Evolutionary conservation across 2,329 filamentous ascomycete genomes (phyloP), one percentile per base, ranked within the genome.

Genomic region (Fusarium pseudoanthophilum): DNA sequence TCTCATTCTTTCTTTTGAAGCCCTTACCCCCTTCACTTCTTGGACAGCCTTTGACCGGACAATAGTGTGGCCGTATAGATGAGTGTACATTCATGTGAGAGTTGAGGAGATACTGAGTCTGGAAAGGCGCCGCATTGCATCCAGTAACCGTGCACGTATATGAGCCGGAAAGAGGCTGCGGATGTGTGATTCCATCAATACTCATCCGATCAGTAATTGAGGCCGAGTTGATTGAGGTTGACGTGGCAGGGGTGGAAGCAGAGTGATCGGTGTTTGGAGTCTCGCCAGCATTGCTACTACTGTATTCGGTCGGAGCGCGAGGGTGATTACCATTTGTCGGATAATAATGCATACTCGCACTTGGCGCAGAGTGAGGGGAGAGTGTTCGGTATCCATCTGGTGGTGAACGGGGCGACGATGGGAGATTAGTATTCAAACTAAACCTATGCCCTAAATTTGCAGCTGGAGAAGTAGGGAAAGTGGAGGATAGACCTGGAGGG

Each of bases 11-110:
- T 64, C 91, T 86, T 80, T 92, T 92, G 80, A 93, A 93, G 0
- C 91, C 91, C 73, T 90, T 91, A 8, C 91, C 91, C 4, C 88
- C 87, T 78, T 91, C 88, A 55, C 87, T 88, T 57, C 90, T 86
- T n/a, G 89, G 84, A 75, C 91, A 92, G 1, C 87, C 89, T 55
- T 85, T 84, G 2, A 92, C 89, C 0, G 88, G 85, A 71, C 91
- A 92, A 72, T 92, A 92, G 77, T 92, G 90, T 13, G 91, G 91
- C 36, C 91, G 85, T 28, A 85, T 87, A 5, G 88, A 89, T 4
- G 90, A 92, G 80, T 92, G 91, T 8, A 92, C 91, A 72, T 92
- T 92, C 59, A 91, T 90, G 78, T 95, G 93, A 2, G 93, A 95
- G 80, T 94, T 95, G 28, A 95, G 84, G 15, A 95, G 85, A 82